These are phyloP conservation scores for Leptographium galeiforme DNA, from an alignment of 2,329 filamentous ascomycete genomes.

Conservation along the genomic window DNA sequence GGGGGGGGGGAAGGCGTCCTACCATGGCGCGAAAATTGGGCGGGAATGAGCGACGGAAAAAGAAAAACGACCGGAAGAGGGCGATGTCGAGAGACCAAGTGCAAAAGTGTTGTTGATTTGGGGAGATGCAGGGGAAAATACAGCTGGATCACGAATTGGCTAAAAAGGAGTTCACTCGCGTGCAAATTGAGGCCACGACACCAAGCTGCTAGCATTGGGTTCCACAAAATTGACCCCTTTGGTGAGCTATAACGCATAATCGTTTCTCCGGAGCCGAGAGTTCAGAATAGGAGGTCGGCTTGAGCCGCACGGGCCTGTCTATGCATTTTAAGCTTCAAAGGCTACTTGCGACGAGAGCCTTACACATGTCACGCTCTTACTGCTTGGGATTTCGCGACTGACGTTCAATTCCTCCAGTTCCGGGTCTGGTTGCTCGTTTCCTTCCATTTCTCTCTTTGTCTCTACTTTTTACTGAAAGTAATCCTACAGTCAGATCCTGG, in stretches of 20 bases:
- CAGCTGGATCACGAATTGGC: neutral
- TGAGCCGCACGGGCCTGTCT: neutral
- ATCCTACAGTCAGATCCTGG: neutral
- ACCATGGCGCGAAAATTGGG: neutral
- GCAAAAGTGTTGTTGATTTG: too few relatives aligned
- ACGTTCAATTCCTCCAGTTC: too few relatives aligned
- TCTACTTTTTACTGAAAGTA: neutral
- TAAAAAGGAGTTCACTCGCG: conserved; percentile 3
- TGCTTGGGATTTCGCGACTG: too few relatives aligned
- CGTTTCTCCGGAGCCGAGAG: neutral
- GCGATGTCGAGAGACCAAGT: neutral
- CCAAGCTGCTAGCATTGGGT: neutral
- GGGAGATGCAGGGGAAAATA: neutral
- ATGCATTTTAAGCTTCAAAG: neutral
- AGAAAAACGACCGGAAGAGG: neutral
- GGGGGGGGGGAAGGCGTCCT: neutral
- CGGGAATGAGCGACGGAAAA: neutral
- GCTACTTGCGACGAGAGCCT: neutral
- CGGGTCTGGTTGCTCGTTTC: neutral
- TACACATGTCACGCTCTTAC: neutral
- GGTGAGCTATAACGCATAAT: neutral
- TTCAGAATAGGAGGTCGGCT: neutral
- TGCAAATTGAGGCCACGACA: conserved; percentile 10
- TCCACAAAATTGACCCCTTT: neutral
- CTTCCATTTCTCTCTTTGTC: neutral